phyloP scores from a whole-genome alignment of 495 filamentous ascomycete genomes.

The Talaromyces trachyspermus region DNA sequence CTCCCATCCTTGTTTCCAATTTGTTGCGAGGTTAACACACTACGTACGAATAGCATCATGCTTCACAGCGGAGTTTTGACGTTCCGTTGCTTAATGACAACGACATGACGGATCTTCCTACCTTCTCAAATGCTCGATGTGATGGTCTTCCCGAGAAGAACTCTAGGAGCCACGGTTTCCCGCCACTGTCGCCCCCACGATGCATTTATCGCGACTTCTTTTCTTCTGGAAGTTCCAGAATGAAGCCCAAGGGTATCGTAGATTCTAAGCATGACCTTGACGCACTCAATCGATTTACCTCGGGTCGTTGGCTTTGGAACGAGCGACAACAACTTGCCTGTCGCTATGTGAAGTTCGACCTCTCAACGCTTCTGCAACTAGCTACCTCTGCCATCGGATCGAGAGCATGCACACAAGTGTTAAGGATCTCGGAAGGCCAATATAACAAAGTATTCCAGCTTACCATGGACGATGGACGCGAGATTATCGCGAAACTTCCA shows the following conservation, averaged over 20 bases:
- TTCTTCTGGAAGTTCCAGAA: neutral
- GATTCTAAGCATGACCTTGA: slow-evolving; percentile 13
- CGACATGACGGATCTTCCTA: too few relatives aligned
- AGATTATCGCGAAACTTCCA: slow-evolving; percentile 29
- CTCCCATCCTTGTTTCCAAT: too few relatives aligned
- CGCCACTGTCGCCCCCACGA: neutral
- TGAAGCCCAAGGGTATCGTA: slow-evolving; percentile 6
- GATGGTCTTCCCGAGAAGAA: neutral
- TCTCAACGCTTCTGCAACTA: slow-evolving; percentile 16
- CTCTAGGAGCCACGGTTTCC: neutral
- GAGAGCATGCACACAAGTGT: slow-evolving; percentile 14
- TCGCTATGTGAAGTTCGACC: slow-evolving; percentile 20
- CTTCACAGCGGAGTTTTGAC: too few relatives aligned
- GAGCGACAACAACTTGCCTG: slow-evolving; percentile 19
- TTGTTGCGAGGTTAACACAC: too few relatives aligned
- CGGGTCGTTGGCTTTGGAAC: slow-evolving; percentile 21
- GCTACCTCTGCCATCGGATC: slow-evolving; percentile 18
- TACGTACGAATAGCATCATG: too few relatives aligned
- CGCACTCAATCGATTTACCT: slow-evolving; percentile 17
- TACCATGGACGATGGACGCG: slow-evolving; percentile 33
- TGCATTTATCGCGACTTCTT: slow-evolving; percentile 4
- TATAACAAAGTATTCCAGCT: slow-evolving; percentile 36
- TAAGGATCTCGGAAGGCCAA: slow-evolving; percentile 29
- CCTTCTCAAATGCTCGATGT: neutral
- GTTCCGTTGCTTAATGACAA: slow-evolving; percentile 26